A percentile compares a stretch with the other conserved stretches of the same genome.
phyloP scores from a whole-genome alignment of 805 yeast genomes.

The Yarrowia divulgata region DNA sequence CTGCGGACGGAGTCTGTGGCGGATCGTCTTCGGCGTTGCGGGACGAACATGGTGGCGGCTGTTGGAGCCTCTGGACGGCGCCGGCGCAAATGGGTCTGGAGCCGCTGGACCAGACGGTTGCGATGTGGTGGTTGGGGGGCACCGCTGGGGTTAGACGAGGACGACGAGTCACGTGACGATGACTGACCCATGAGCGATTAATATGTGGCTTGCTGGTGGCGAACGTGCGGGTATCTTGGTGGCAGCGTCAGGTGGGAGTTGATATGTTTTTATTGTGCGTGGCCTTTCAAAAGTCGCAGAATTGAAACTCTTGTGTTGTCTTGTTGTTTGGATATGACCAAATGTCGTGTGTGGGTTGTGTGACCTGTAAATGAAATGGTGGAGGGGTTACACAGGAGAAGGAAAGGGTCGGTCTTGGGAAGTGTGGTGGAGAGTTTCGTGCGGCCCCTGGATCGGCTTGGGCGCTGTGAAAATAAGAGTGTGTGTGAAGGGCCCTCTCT shows the following conservation, averaged over 20 bases:
- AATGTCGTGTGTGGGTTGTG: constrained; percentile 1
- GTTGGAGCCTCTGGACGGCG: constrained; percentile 12
- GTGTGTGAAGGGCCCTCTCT: background rate
- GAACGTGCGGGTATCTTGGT: background rate
- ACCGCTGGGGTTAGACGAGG: constrained; percentile 36
- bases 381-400: background rate
- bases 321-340: background rate
- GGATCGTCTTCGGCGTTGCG: constrained; percentile 28
- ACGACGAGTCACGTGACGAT: constrained; percentile 31
- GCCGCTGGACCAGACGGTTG: constrained; percentile 9
- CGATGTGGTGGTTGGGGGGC: constrained; percentile 20
- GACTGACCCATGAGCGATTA: constrained; percentile 38
- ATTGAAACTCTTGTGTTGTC: background rate
- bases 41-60: constrained; percentile 27
- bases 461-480: background rate
- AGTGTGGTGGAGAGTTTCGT: no score
- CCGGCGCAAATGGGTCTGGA: constrained; percentile 30
- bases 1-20: constrained; percentile 34
- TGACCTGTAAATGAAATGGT: background rate
- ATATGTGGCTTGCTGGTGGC: constrained; percentile 20
- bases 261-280: background rate
- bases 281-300: background rate
- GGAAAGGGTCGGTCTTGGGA: background rate
- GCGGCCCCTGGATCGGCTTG: background rate
- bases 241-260: background rate